These are phyloP conservation scores for Pyrenophora tritici-repentis DNA, from an alignment of 2,329 filamentous ascomycete genomes.

Conservation along the genomic window DNA sequence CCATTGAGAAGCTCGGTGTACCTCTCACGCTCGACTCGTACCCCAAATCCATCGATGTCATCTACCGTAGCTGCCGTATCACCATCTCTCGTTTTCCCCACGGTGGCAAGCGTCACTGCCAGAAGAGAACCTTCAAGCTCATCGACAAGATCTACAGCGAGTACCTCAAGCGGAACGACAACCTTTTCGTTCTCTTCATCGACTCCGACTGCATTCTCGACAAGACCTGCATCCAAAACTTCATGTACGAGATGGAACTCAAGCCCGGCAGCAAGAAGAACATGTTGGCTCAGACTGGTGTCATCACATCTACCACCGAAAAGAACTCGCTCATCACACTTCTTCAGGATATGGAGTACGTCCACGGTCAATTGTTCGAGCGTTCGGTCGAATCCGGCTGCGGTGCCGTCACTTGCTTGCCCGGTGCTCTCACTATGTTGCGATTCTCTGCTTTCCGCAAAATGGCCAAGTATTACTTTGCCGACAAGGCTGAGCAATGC, in stretches of 20 bases:
- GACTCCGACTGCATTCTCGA: slow-evolving; percentile 97
- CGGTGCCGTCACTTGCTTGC: slow-evolving; percentile 91
- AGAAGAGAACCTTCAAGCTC: slow-evolving; percentile 89
- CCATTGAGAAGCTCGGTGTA: slow-evolving; percentile 82
- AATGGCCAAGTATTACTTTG: slow-evolving; percentile 99
- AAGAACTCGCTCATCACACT: slow-evolving; percentile 89
- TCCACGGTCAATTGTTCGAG: slow-evolving; percentile 95
- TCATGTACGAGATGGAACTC: slow-evolving; percentile 98
- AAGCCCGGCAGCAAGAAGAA: slow-evolving; percentile 89
- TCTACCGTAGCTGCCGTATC: slow-evolving; percentile 79
- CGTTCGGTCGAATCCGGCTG: slow-evolving; percentile 93
- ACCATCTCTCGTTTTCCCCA: slow-evolving; percentile 92
- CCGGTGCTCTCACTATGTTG: slow-evolving; percentile 92
- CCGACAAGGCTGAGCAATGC: slow-evolving; percentile 92
- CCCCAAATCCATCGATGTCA: slow-evolving; percentile 87
- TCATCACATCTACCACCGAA: slow-evolving; percentile 91
- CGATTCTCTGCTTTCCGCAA: slow-evolving; percentile 94
- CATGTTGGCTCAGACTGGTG: slow-evolving; percentile 96
- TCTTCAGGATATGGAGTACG: slow-evolving; percentile 96
- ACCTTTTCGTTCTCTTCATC: slow-evolving; percentile 94
- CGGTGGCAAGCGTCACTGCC: slow-evolving; percentile 90
- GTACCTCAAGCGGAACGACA: slow-evolving; percentile 85
- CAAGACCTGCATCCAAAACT: slow-evolving; percentile 89
- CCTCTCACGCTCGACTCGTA: slow-evolving; percentile 76
- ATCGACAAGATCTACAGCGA: slow-evolving; percentile 91